These are phyloP conservation scores for Fusarium poae DNA, from an alignment of 2,329 filamentous ascomycete species.

Conservation along the genomic window DNA sequence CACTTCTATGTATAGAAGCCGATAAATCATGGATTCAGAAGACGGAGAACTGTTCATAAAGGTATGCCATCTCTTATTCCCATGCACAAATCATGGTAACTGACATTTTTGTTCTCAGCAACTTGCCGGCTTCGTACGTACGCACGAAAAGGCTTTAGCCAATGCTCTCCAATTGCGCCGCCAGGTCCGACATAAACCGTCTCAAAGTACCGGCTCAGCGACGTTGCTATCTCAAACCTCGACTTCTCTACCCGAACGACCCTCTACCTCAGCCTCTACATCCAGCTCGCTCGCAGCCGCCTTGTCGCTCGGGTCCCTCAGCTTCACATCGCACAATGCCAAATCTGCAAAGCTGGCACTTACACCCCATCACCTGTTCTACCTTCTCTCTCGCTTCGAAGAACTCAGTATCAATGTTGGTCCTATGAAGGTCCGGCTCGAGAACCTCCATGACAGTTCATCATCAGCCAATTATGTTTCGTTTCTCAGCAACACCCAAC, in stretches of 20 bases:
- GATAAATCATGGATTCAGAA: slow-evolving; percentile 83
- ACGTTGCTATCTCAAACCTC: slow-evolving; percentile 67
- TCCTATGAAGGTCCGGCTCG: slow-evolving; percentile 94
- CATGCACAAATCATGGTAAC: neutral
- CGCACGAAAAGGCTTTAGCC: slow-evolving; percentile 95
- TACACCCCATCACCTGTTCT: slow-evolving; percentile 97
- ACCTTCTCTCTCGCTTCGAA: slow-evolving; percentile 94
- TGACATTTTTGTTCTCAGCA: slow-evolving; percentile 70
- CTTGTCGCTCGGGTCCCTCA: slow-evolving; percentile 86
- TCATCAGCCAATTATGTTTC: slow-evolving; percentile 95
- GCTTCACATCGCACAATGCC: slow-evolving; percentile 84
- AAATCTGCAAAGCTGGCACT: slow-evolving; percentile 93
- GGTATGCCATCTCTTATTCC: slow-evolving; percentile 61
- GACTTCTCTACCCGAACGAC: slow-evolving; percentile 68
- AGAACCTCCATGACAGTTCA: slow-evolving; percentile 91
- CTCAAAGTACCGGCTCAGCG: slow-evolving; percentile 73
- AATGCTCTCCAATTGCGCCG: slow-evolving; percentile 92
- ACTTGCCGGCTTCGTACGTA: slow-evolving; percentile 94
- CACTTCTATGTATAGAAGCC: slow-evolving; percentile 51
- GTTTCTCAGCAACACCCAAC: slow-evolving; percentile 84
- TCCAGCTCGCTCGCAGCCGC: slow-evolving; percentile 84
- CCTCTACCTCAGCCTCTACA: slow-evolving; percentile 76
- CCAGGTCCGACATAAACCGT: slow-evolving; percentile 77
- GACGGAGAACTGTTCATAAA: slow-evolving; percentile 92
- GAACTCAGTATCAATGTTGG: slow-evolving; percentile 91